Base-by-base conservation (phyloP, 2,329 filamentous ascomycete genomes). In the Tolypocladium album region DNA sequence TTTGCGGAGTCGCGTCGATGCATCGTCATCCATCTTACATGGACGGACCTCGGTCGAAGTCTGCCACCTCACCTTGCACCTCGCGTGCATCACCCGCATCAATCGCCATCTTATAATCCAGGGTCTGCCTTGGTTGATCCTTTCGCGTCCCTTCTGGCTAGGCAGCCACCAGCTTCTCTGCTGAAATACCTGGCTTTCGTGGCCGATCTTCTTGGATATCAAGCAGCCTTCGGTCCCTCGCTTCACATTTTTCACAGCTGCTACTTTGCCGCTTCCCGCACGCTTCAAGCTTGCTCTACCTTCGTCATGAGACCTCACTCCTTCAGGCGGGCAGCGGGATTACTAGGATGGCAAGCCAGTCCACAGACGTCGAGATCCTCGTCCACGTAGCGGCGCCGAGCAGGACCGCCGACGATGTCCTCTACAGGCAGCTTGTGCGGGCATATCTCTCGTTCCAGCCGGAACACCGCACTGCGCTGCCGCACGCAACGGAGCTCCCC, bases 341-440 rank as follows among this genome's bases (percentile, higher is more conserved):
- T 42, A 40, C 11, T 60, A 62, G 36, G 56, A 73, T 73, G 71
- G 63, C 66, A 56, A 61, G 61, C 50, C 67, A 63, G 60, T 58
- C 62, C 31, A 52, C 61, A 22, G 71, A 78, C 61, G 72, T 77
- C 58, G 82, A 85, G 70, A 81, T 85, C 53, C 74, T 85, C 53
- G 76, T 84, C 57, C 82, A 85, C 67, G 76, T 82, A 59, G 70
- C 78, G 13, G 82, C 82, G 38, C 79, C 81, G 8, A 78, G 79
- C 65, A 76, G 69, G 45, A 71, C 74, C 27, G 64, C 67, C 13
- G 79, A 84, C 64, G 82, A 85, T 69, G 69, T 66, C 22, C 65
- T 66, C 17, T 84, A 84, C 63, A 72, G 81, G 40, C 68, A 72
- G n/a, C 71, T 83, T 27, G 80, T 81, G 5, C 66, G 73, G 27